These are phyloP conservation scores for Scedosporium boydii DNA, from an alignment of 2,329 filamentous ascomycete genomes.

Conservation along the genomic window DNA sequence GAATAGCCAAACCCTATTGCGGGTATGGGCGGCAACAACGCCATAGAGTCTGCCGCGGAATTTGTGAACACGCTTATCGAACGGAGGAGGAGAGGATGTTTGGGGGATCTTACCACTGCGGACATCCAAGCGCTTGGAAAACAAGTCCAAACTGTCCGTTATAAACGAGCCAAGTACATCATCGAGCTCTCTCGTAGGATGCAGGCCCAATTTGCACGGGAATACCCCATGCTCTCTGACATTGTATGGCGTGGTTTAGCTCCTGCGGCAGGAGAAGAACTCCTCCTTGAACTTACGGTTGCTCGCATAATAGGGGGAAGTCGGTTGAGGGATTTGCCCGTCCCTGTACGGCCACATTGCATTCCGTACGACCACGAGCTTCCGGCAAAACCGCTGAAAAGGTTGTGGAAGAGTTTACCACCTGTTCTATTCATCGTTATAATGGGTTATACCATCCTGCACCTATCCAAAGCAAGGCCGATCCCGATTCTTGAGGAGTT, in stretches of 20 bases:
- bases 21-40: conserved; percentile 1
- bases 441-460: neutral
- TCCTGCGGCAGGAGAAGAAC: neutral
- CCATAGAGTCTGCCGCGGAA: conserved; percentile 1
- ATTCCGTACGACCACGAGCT: neutral
- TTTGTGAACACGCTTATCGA: neutral
- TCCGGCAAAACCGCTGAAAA: neutral
- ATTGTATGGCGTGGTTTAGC: neutral
- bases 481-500: no score
- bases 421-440: neutral
- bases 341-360: neutral
- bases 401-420: neutral
- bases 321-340: neutral
- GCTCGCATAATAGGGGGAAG: neutral
- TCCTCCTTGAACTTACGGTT: neutral
- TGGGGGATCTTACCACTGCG: neutral
- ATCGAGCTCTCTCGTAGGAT: neutral
- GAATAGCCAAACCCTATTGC: neutral
- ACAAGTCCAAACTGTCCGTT: neutral
- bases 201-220: neutral
- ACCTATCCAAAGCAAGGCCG: neutral
- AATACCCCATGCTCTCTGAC: neutral
- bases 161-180: neutral
- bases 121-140: neutral
- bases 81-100: neutral